Percentiles rank a stretch among this genome's conserved stretches.
Evolutionary conservation across 208 protist species (phyloP).

Genomic region (Leishmania braziliensis): DNA sequence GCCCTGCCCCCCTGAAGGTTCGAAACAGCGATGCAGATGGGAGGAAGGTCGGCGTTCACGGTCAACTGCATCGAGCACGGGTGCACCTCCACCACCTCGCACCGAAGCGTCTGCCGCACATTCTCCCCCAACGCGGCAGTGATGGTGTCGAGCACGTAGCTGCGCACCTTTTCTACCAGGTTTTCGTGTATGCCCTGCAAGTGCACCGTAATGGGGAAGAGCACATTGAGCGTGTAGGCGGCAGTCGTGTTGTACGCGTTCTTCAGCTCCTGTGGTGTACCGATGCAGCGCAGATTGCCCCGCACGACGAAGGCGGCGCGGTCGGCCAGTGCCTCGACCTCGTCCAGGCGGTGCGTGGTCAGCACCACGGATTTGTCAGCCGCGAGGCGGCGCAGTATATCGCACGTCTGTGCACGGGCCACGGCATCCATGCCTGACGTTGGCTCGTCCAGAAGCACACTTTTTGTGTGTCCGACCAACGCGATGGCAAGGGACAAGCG

Average conservation of each 20-base stretch:
- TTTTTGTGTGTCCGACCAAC: constrained; percentile 82
- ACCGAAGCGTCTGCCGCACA: constrained; percentile 18
- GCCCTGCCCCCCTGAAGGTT: constrained; percentile 49
- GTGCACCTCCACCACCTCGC: constrained; percentile 50
- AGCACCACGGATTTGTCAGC: constrained; percentile 66
- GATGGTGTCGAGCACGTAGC: constrained; percentile 33
- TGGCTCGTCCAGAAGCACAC: constrained; percentile 89
- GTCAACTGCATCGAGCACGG: constrained; percentile 46
- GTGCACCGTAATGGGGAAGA: constrained; percentile 44
- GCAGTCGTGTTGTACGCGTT: constrained; percentile 42
- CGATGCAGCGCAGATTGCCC: constrained; percentile 89
- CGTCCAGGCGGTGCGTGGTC: constrained; percentile 91
- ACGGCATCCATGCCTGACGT: constrained; percentile 89
- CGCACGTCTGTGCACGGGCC: constrained; percentile 77
- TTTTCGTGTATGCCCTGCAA: constrained; percentile 25
- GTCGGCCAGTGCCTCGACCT: constrained; percentile 83
- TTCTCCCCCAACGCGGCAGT: constrained; percentile 1
- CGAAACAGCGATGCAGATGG: constrained; percentile 43
- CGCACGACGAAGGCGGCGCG: constrained; percentile 89
- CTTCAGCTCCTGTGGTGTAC: constrained; percentile 72
- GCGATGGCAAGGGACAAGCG: constrained; percentile 88
- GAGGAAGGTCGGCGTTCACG: constrained; percentile 40
- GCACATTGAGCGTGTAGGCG: constrained; percentile 56
- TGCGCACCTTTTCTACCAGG: constrained; percentile 27
- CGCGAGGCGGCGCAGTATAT: constrained; percentile 70